Base-by-base conservation (phyloP, 306 rosid genomes). In the Crotalaria pallida region DNA sequence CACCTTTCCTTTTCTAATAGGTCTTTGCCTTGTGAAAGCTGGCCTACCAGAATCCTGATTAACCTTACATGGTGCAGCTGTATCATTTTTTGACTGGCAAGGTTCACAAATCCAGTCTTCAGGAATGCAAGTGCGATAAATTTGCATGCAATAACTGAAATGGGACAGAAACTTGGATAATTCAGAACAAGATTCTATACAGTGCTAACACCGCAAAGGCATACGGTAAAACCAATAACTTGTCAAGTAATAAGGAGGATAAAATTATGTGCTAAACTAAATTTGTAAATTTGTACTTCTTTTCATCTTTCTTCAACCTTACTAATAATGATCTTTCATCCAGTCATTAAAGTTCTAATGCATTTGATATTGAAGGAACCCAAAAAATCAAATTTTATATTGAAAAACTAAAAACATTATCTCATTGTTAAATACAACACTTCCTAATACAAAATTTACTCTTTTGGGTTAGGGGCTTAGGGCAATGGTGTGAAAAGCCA, bases 61-160 rank as follows among this genome's bases (percentile, higher is more conserved):
- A 52, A 22, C 63, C 75, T 49, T 63, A 72, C 58, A 40, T 6
- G 49, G 56, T 19, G 69, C 66, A 47, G 48, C 57, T 21, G n/a
- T 3, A 49, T 19, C 69, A 2, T 31, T 33, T 21, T 40, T 43
- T 38, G 62, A 7, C 27, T 45, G 12, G 67, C 98, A 92, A 24
- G 74, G 10, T 22, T 82, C 86, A 69, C 98, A 92, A 15, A 72
- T 10, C 98, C 96, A 92, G 7, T 55, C 34, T 2, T 74, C 65
- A 6, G 84, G 87, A 64, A 77, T 22, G 16, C 16, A 66, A 3
- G 0, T 0, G 6, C 6, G 4, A 71, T 3, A 0, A 16, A 1
- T 11, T 48, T 21, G 48, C 86, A 86, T 85, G 82, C 96, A 92
- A 61, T 87, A 89, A 60, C 98, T 92, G 86, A 69, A 84, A 67